Conservation (phyloP, 169 alveolate species). For the Plasmodium malariae region DNA sequence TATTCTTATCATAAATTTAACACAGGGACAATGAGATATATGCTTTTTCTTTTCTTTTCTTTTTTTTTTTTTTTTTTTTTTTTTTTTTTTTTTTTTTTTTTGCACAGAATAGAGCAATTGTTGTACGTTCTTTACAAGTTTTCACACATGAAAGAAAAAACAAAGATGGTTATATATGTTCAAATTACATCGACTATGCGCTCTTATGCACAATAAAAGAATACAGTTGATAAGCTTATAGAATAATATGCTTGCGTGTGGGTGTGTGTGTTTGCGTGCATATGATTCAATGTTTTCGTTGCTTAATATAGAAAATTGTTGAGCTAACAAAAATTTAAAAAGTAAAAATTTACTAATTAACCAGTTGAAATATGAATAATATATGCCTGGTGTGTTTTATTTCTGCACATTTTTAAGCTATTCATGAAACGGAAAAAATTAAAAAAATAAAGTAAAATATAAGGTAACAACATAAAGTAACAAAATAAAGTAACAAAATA, state of each 20-base stretch:
- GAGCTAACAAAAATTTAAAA: no score
- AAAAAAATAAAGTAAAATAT: no score
- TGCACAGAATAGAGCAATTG: not conserved
- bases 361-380: not conserved
- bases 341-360: not conserved
- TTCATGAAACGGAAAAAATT: not conserved
- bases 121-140: not conserved
- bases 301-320: not conserved
- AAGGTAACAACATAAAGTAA: no score
- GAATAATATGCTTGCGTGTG: not conserved
- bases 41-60: not conserved
- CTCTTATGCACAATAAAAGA: slow-evolving; percentile 40
- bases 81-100: no score
- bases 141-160: not conserved
- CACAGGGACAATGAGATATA: not conserved
- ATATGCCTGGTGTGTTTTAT: not conserved
- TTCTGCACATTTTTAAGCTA: not conserved
- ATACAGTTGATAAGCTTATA: not conserved
- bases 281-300: slow-evolving; percentile 36
- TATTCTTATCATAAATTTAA: not conserved
- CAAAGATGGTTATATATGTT: not conserved
- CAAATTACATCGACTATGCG: slow-evolving; percentile 14
- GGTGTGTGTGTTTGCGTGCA: not conserved
- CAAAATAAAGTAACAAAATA: no score
- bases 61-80: no score